phyloP scores from a whole-genome alignment of 1,139 yeast genomes.

The Debaryomyces udenii region DNA sequence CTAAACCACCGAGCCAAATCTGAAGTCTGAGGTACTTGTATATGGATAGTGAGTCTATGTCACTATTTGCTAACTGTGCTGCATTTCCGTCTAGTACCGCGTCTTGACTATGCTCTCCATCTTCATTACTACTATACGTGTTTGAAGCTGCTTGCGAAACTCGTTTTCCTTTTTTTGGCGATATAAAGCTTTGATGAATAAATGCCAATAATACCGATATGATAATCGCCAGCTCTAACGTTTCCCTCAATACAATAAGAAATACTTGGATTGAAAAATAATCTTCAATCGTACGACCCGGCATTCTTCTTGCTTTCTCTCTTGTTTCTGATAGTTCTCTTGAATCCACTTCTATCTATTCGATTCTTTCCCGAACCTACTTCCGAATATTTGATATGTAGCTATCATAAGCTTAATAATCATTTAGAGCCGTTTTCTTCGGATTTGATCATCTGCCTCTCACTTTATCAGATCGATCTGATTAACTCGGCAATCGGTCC shows the following conservation, averaged over 20 bases:
- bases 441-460: too few species aligned
- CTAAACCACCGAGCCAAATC: conserved; percentile 48
- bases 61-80: background rate
- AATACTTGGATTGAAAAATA: conserved; percentile 50
- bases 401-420: too few species aligned
- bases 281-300: background rate
- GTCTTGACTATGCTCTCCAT: too few species aligned
- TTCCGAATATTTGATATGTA: too few species aligned
- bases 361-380: too few species aligned
- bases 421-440: too few species aligned
- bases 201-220: conserved; percentile 48
- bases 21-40: conserved; percentile 33
- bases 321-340: too few species aligned
- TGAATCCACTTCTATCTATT: too few species aligned
- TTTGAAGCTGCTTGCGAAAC: background rate
- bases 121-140: background rate
- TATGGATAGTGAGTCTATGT: conserved; percentile 10
- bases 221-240: conserved; percentile 50
- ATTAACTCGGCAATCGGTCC: too few species aligned
- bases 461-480: too few species aligned
- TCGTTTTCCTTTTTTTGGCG: background rate
- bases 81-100: background rate
- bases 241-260: conserved; percentile 48
- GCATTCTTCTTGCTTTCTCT: background rate
- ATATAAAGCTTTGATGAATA: conserved; percentile 37